Percentiles rank a stretch among this genome's conserved stretches.
These are phyloP conservation scores for Pseudocercospora eumusae DNA, from an alignment of 2,329 filamentous ascomycete genomes.

Conservation along the genomic window DNA sequence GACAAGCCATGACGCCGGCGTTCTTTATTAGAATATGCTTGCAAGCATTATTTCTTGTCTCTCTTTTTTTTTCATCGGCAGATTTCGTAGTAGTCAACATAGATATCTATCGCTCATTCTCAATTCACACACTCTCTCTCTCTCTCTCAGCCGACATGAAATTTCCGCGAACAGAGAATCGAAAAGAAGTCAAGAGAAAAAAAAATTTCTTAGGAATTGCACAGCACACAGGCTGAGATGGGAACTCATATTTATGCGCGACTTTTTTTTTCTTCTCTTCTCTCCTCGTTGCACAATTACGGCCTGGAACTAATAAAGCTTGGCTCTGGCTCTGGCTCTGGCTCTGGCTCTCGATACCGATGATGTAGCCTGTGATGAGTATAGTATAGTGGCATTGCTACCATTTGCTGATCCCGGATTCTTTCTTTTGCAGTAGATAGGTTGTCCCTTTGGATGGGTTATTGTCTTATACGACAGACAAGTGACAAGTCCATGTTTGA, in stretches of 20 bases:
- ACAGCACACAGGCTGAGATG: conserved; percentile 6
- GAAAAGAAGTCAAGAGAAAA: conserved; percentile 19
- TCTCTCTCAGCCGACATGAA: conserved; percentile 33
- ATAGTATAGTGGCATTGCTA: conserved; percentile 37
- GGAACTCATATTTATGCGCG: not conserved
- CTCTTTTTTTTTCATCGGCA: too few relatives aligned
- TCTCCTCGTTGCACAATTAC: conserved; percentile 44
- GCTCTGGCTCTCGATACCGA: conserved; percentile 46
- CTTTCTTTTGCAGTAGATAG: conserved; percentile 12
- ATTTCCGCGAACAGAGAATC: conserved; percentile 37
- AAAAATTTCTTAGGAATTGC: conserved; percentile 10
- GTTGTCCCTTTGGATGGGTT: too few relatives aligned
- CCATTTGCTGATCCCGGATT: conserved; percentile 22
- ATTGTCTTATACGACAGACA: too few relatives aligned
- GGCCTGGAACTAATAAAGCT: conserved; percentile 44
- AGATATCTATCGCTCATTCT: not conserved
- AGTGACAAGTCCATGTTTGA: too few relatives aligned
- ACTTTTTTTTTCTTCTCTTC: too few relatives aligned
- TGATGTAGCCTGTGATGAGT: conserved; percentile 43
- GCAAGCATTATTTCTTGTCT: not conserved
- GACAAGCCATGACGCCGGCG: conserved; percentile 46
- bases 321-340: too few relatives aligned
- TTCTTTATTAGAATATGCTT: conserved; percentile 34
- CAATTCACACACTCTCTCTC: too few relatives aligned
- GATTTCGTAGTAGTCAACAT: too few relatives aligned